Evolutionary conservation across 306 rosid species (phyloP), one percentile per base, ranked within the genome.

Genomic region (Corylus heterophylla): DNA sequence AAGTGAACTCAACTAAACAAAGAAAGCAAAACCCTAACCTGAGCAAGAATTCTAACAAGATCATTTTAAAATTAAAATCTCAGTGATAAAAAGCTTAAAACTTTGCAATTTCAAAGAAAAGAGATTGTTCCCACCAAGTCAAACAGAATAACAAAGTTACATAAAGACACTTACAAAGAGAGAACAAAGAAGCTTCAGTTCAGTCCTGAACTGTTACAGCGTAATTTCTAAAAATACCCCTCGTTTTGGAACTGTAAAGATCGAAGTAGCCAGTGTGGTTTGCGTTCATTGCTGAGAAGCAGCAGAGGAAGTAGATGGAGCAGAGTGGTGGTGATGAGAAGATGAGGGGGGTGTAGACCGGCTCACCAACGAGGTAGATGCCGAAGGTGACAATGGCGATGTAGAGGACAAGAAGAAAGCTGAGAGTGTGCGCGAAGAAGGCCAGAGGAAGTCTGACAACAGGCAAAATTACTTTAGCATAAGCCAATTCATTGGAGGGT

Each of bases 141-240:
- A 84, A 80, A 72, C 69, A 35, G 31, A 35, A 74, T 16, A 54
- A 14, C 59, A 44, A 54, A 49, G 54, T 11, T 31, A 16, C 14
- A 55, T 4, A 56, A n/a, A 4, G 8, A 39, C 10, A 18, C 31
- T 58, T 22, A 37, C 20, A 52, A 2, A 31, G 44, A 11, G 29
- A 67, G 72, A 64, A 52, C 86, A 77, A 56, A 45, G 88, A 89
- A 85, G 88, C 81, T 85, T 83, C 87, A 72, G 54, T 82, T 75
- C 85, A 84, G 90, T 85, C 74, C 67, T 73, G 78, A 75, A 75
- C 71, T 39, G 83, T 44, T 49, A 17, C 55, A 0, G 3, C 1
- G 0, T 7, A 82, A 73, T 84, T 12, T 35, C 89, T 13, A 79
- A 76, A 29, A 82, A 20, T 55, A 5, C 14, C 88, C 87, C 81